Evolutionary conservation across 2,329 filamentous ascomycete species (phyloP).

Genomic region (Pleomassaria siparia): DNA sequence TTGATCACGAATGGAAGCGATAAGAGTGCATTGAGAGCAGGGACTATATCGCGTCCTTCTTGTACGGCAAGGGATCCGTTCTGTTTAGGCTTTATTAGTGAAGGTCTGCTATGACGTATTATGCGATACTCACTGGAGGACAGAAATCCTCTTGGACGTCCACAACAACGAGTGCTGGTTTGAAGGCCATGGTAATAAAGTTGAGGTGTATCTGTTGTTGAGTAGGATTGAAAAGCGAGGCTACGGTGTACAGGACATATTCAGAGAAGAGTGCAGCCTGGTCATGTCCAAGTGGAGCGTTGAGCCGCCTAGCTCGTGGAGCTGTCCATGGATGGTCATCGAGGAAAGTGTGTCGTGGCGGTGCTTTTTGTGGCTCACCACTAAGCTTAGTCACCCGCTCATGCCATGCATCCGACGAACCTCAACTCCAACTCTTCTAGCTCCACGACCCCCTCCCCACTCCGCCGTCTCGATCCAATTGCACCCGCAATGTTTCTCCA

Average conservation of each 20-base stretch:
- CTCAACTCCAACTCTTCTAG: conserved; percentile 26
- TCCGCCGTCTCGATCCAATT: conserved; percentile 43
- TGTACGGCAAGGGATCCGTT: conserved; percentile 82
- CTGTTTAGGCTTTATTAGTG: conserved; percentile 50
- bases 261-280: not conserved
- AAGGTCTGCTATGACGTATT: not conserved
- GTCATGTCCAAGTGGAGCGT: not conserved
- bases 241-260: conserved; percentile 6
- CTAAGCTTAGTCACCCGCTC: not conserved
- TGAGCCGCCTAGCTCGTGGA: conserved; percentile 6
- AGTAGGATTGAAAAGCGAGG: not conserved
- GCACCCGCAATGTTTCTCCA: conserved; percentile 50
- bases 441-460: conserved; percentile 28
- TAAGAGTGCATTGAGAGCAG: conserved; percentile 74
- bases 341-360: not conserved
- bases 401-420: conserved; percentile 13
- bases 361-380: not conserved
- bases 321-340: conserved; percentile 1
- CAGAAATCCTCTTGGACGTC: conserved; percentile 97
- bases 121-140: conserved; percentile 66
- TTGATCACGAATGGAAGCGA: conserved; percentile 69
- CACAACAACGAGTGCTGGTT: conserved; percentile 70
- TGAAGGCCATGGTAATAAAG: conserved; percentile 28
- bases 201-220: not conserved
- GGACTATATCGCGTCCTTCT: conserved; percentile 68